These are phyloP conservation scores for Lachancea lanzarotensis DNA, from an alignment of 805 yeast genomes.

Conservation along the genomic window DNA sequence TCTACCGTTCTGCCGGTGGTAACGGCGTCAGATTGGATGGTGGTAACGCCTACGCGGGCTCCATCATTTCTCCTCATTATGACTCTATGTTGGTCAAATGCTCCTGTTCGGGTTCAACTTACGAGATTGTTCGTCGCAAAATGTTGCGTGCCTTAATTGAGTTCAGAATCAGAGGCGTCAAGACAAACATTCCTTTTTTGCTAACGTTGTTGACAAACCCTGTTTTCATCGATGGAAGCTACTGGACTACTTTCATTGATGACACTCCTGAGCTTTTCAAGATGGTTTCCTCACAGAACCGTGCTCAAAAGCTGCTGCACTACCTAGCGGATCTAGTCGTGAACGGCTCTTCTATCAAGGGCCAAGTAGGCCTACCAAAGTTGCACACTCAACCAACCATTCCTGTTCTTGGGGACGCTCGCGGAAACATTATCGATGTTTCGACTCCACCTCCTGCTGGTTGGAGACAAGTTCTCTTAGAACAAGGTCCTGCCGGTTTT, in stretches of 20 bases:
- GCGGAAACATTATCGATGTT: conserved; percentile 59
- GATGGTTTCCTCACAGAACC: conserved; percentile 90
- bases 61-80: conserved; percentile 93
- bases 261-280: conserved; percentile 95
- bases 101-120: conserved; percentile 94
- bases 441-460: conserved; percentile 52
- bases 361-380: conserved; percentile 91
- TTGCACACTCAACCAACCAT: conserved; percentile 66
- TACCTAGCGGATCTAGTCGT: conserved; percentile 92
- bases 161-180: conserved; percentile 98
- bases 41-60: conserved; percentile 97
- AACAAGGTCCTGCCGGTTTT: conserved; percentile 82
- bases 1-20: conserved; percentile 97
- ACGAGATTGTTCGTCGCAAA: conserved; percentile 93
- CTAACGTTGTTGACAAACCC: conserved; percentile 86
- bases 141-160: conserved; percentile 96
- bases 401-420: conserved; percentile 61
- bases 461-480: conserved; percentile 84
- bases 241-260: conserved; percentile 98
- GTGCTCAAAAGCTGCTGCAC: conserved; percentile 89
- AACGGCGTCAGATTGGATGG: conserved; percentile 98
- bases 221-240: conserved; percentile 74
- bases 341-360: conserved; percentile 92
- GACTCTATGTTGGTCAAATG: conserved; percentile 98
- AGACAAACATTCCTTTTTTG: conserved; percentile 95